A percentile compares a stretch with the other conserved stretches of the same genome.
These are phyloP conservation scores for Phtheirospermum japonicum DNA, from an alignment of 257 asterid genomes.

Conservation along the genomic window DNA sequence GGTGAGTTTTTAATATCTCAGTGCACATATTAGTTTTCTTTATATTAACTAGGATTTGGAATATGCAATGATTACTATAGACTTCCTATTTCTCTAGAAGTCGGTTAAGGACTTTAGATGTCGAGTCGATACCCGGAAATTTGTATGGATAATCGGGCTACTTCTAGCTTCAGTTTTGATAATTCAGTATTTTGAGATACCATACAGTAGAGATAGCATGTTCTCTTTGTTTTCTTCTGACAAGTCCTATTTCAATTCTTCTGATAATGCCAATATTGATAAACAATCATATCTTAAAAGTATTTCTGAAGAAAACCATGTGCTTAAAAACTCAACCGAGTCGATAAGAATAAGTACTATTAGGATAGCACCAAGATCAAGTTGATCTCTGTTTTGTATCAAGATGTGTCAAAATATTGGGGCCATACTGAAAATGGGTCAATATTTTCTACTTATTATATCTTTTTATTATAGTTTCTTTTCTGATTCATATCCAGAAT, in stretches of 20 bases:
- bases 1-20: too few species aligned
- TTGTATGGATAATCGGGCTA: slow-evolving; percentile 41
- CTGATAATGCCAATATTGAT: too few species aligned
- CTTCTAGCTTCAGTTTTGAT: slow-evolving; percentile 43
- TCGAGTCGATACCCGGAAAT: slow-evolving; percentile 38
- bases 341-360: slow-evolving; percentile 2
- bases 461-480: too few species aligned
- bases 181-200: slow-evolving; percentile 52
- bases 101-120: too few species aligned
- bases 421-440: too few species aligned
- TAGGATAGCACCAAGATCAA: slow-evolving; percentile 26
- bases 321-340: not conserved
- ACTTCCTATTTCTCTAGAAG: too few species aligned
- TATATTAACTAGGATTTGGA: too few species aligned
- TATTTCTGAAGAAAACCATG: not conserved
- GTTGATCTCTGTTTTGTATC: too few species aligned
- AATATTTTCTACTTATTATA: too few species aligned
- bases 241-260: slow-evolving; percentile 23
- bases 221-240: slow-evolving; percentile 34
- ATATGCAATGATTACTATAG: not conserved
- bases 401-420: too few species aligned
- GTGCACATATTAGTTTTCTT: too few species aligned
- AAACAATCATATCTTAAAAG: not conserved
- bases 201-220: slow-evolving; percentile 40
- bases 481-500: too few species aligned